Conservation (phyloP, 208 protist genomes). For the Wallacemonas sp. region DNA sequence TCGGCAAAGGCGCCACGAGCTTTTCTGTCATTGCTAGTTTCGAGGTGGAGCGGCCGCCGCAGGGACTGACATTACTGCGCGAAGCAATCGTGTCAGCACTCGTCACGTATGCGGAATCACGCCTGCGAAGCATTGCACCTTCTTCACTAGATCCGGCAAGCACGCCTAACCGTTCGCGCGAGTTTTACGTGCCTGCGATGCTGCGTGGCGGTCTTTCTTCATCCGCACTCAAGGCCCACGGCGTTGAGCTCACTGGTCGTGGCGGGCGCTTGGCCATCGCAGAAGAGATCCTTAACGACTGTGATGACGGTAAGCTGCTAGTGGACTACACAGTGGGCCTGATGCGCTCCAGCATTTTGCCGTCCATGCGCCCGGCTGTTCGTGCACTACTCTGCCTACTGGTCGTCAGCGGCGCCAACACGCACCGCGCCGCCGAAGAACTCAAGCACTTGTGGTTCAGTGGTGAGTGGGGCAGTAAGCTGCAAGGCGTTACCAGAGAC, state of each 20-base stretch:
- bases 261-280: slow-evolving; percentile 25
- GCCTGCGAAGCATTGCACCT: slow-evolving; percentile 25
- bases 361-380: slow-evolving; percentile 81
- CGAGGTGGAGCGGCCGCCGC: slow-evolving; percentile 47
- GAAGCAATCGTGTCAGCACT: slow-evolving; percentile 53
- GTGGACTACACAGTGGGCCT: slow-evolving; percentile 64
- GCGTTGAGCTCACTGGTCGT: slow-evolving; percentile 43
- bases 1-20: slow-evolving; percentile 59
- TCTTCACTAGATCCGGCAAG: not conserved
- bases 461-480: slow-evolving; percentile 80
- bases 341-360: slow-evolving; percentile 69
- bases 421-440: slow-evolving; percentile 73
- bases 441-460: slow-evolving; percentile 87
- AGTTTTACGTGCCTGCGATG: slow-evolving; percentile 48
- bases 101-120: slow-evolving; percentile 32
- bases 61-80: slow-evolving; percentile 38
- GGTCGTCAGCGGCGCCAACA: slow-evolving; percentile 63
- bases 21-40: slow-evolving; percentile 77
- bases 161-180: not conserved
- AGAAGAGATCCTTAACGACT: slow-evolving; percentile 54
- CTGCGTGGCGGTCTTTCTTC: slow-evolving; percentile 67
- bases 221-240: slow-evolving; percentile 36
- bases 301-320: slow-evolving; percentile 50
- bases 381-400: slow-evolving; percentile 80
- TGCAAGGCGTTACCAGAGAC: slow-evolving; percentile 67